These are phyloP conservation scores for Geranium brycei DNA, from an alignment of 345 rosid species.

Conservation along the genomic window DNA sequence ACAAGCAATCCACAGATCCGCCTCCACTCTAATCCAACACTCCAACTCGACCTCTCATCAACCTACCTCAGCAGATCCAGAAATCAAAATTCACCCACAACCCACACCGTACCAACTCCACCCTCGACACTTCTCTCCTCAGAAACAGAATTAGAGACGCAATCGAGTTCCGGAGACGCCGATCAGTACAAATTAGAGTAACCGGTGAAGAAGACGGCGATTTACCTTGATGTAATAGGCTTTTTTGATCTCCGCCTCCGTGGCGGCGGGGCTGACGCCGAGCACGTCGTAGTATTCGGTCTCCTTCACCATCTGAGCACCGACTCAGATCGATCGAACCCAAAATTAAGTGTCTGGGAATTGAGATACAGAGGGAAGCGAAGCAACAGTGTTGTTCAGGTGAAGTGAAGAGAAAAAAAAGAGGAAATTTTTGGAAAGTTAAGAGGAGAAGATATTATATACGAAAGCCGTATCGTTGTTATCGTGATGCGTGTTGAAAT, in stretches of 20 bases:
- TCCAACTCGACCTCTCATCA: background rate
- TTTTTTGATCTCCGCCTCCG: constrained; percentile 91
- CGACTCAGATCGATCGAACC: too few relatives aligned
- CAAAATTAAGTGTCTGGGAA: too few relatives aligned
- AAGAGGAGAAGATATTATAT: too few relatives aligned
- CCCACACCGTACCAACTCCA: background rate
- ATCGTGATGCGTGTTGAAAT: too few relatives aligned
- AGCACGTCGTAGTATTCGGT: constrained; percentile 90
- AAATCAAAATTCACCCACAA: background rate
- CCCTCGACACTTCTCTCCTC: background rate
- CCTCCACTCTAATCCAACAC: too few relatives aligned
- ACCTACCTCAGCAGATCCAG: background rate
- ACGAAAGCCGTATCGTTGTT: too few relatives aligned
- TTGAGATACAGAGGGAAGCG: too few relatives aligned
- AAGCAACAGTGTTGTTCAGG: too few relatives aligned
- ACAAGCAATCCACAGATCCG: too few relatives aligned
- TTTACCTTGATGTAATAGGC: constrained; percentile 86
- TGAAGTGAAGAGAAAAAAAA: too few relatives aligned
- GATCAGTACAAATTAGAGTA: background rate
- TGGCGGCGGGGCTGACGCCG: constrained; percentile 79
- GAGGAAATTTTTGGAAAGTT: too few relatives aligned
- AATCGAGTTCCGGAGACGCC: background rate
- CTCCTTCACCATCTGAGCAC: constrained; percentile 59
- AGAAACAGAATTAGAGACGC: background rate
- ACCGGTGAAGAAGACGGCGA: background rate